phyloP scores from a whole-genome alignment of 306 rosid genomes.

The Trifolium fragiferum region DNA sequence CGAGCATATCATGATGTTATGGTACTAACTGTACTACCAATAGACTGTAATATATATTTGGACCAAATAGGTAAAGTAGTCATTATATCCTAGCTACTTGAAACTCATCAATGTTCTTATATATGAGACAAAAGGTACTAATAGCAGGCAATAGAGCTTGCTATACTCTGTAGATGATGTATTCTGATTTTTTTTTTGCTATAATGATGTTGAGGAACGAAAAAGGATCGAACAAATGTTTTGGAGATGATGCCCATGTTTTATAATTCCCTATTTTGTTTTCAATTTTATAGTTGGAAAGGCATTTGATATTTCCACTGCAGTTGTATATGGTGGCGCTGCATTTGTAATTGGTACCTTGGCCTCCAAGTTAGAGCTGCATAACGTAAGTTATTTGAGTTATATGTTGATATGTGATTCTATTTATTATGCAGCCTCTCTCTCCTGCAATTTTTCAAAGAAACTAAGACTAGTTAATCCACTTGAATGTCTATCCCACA shows the following conservation, averaged over 20 bases:
- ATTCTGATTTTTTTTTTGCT: conserved; percentile 3
- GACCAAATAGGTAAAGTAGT: too few species aligned
- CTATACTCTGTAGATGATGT: too few species aligned
- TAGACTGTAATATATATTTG: too few species aligned
- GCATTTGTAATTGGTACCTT: conserved; percentile 66
- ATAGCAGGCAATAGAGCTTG: too few species aligned
- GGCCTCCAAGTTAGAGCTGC: conserved; percentile 70
- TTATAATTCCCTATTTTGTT: conserved; percentile 34
- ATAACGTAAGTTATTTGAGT: conserved; percentile 56
- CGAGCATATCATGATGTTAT: conserved; percentile 83
- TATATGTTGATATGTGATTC: conserved; percentile 28
- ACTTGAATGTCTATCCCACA: too few species aligned
- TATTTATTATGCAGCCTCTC: background rate
- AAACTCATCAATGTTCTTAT: too few species aligned
- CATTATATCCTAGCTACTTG: too few species aligned
- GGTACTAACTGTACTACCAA: too few species aligned
- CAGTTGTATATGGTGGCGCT: conserved; percentile 77
- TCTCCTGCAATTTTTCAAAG: too few species aligned
- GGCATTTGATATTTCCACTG: conserved; percentile 81
- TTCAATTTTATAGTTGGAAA: conserved; percentile 67
- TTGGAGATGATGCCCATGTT: conserved; percentile 8
- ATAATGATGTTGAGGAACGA: conserved; percentile 4
- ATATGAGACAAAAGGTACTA: too few species aligned
- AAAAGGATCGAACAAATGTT: background rate
- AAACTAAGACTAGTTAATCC: too few species aligned